These are phyloP conservation scores for Trifolium repens DNA, from an alignment of 306 rosid species.

Conservation along the genomic window DNA sequence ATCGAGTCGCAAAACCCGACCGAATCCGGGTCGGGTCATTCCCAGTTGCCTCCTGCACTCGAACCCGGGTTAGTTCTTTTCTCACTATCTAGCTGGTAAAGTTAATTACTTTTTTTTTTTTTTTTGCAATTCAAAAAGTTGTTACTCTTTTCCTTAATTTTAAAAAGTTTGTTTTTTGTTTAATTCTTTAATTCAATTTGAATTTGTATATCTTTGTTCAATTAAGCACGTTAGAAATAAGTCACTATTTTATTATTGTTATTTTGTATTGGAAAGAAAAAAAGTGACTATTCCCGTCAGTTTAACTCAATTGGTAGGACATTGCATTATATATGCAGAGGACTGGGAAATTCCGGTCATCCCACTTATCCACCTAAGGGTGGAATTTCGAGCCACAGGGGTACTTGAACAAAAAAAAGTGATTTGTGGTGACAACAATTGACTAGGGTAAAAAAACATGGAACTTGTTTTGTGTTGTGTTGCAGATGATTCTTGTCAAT, in stretches of 20 bases:
- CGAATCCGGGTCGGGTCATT: slow-evolving; percentile 48
- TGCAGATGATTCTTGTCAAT: neutral
- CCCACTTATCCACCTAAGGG: too few species aligned
- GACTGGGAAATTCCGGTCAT: too few species aligned
- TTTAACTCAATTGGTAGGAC: too few species aligned
- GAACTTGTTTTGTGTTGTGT: slow-evolving; percentile 15
- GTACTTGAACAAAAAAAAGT: too few species aligned
- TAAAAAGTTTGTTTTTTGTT: neutral
- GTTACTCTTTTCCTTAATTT: neutral
- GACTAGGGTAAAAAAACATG: slow-evolving; percentile 19
- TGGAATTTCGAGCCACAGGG: too few species aligned
- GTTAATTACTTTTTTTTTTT: neutral
- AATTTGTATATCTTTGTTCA: slow-evolving; percentile 15
- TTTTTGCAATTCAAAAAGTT: neutral
- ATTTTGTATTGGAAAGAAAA: neutral
- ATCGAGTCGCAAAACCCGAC: slow-evolving; percentile 14
- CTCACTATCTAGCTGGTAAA: neutral
- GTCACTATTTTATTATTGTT: neutral
- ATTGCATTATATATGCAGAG: too few species aligned
- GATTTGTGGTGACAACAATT: slow-evolving; percentile 1
- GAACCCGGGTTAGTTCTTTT: slow-evolving; percentile 57
- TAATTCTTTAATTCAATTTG: slow-evolving; percentile 20
- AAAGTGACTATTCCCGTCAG: neutral
- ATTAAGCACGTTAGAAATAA: neutral
- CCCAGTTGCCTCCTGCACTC: slow-evolving; percentile 1